Base-by-base conservation (phyloP, 2,329 filamentous ascomycete species). In the Hysterium pulicare region DNA sequence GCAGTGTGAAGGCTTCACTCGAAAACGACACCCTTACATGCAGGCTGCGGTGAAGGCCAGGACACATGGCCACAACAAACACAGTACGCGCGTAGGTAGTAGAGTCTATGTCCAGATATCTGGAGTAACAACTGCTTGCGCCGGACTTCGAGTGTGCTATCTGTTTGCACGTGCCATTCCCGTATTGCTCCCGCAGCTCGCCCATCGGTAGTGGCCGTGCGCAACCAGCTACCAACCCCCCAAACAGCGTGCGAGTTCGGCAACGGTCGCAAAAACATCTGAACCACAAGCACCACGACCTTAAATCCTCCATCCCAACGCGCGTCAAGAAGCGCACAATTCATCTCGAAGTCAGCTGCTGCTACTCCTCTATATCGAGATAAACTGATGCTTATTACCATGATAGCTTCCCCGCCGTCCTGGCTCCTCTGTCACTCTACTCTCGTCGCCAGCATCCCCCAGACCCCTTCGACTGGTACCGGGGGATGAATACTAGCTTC, bases 401-500 rank as follows among this genome's bases (percentile, higher is more conserved):
- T 28, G 45, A 38, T 49, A 46, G 45, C 45, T 48, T 44, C 36
- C 21, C 30, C 51, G 59, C 49, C 61, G 61, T 59, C 50, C 58
- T 68, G 64, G 64, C 64, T 61, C 63, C 61, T 50, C 51, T 64
- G 37, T 54, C 47, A 44, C 57, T 53, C 39, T 28, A 7, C 24
- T 48, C 49, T 34, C 51, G 43, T 55, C 57, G 55, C 55, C 58
- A 55, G 53, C 61, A 52, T 54, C 53, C 53, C 52, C 53, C 48
- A 42, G 19, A 20, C 19, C 42, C 47, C 46, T 35, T 30, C 38
- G 43, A 49, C 33, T 46, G 45, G 43, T 48, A 40, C 45, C 50
- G 61, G 59, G 75, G 73, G 66, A 82, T 81, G 78, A 76, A 72
- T 72, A 71, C 74, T 71, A 73, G 73, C 66, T 62, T 75, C 68